Evolutionary conservation across 23 red algal species (phyloP).

Genomic region (Gracilaria domingensis): DNA sequence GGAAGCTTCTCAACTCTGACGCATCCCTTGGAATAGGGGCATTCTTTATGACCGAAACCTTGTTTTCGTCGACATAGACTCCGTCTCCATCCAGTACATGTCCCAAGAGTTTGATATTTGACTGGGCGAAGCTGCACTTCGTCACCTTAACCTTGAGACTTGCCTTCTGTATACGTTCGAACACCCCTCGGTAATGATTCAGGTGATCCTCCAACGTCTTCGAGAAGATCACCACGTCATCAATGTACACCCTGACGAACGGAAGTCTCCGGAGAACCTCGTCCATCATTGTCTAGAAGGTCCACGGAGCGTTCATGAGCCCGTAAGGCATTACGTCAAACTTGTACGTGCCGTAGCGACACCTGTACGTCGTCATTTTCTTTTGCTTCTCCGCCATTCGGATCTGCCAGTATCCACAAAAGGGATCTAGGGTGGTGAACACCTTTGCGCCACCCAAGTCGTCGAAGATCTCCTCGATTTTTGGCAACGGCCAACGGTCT

Average conservation of each 20-base stretch:
- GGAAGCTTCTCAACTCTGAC: background rate
- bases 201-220: background rate
- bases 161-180: background rate
- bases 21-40: background rate
- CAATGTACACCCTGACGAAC: background rate
- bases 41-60: background rate
- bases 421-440: constrained; percentile 14
- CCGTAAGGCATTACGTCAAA: constrained; percentile 33
- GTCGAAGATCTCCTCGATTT: constrained; percentile 19
- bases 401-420: constrained; percentile 17
- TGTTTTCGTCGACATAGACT: background rate
- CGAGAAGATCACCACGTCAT: constrained; percentile 17
- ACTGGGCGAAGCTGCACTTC: background rate
- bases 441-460: background rate
- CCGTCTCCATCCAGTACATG: background rate
- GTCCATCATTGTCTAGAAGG: constrained; percentile 32
- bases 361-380: constrained; percentile 16
- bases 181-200: background rate
- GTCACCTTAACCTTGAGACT: constrained; percentile 1
- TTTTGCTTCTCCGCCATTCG: background rate
- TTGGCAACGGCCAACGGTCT: too few relatives aligned
- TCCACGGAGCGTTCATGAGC: constrained; percentile 32
- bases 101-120: background rate
- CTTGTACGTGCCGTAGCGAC: constrained; percentile 12
- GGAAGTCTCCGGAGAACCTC: background rate